Conservation (phyloP, 2,329 filamentous ascomycete species). For the Penicillium sp. region DNA sequence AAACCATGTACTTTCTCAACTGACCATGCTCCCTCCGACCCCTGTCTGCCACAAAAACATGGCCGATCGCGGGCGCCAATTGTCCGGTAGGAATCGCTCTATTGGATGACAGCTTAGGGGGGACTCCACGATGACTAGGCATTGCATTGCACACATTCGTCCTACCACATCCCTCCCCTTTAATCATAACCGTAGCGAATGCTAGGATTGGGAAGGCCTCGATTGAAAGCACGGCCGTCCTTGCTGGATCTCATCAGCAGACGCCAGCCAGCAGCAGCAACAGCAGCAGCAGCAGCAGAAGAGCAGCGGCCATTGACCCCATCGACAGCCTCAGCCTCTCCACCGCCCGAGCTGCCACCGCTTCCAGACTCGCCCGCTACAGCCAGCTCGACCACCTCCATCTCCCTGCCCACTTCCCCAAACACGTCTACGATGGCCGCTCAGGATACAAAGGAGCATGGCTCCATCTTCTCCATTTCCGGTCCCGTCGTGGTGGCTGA, state of each 20-base stretch:
- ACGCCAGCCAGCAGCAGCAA: conserved; percentile 11
- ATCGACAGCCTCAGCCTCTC: neutral
- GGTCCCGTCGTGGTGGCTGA: conserved; percentile 94
- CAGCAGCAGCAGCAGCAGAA: no score
- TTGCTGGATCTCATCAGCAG: conserved; percentile 62
- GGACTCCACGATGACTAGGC: conserved; percentile 23
- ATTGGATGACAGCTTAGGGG: conserved; percentile 28
- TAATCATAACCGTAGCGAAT: conserved; percentile 42
- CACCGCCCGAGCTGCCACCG: conserved; percentile 39
- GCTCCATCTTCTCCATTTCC: conserved; percentile 73
- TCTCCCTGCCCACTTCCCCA: conserved; percentile 32
- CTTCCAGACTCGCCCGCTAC: conserved; percentile 49
- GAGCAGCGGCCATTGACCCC: conserved; percentile 1
- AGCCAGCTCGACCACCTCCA: conserved; percentile 44
- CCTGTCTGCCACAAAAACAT: neutral
- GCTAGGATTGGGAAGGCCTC: conserved; percentile 61
- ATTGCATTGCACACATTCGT: conserved; percentile 5
- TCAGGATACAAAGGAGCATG: conserved; percentile 59
- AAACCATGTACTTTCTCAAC: neutral
- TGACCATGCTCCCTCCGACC: neutral
- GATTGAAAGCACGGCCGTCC: conserved; percentile 63
- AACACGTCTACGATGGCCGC: conserved; percentile 47
- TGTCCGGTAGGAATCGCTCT: conserved; percentile 10
- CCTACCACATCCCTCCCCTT: neutral
- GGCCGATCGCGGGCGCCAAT: conserved; percentile 20